Evolutionary conservation across 805 yeast species (phyloP), one percentile per base, ranked within the genome.

Genomic region (Torulaspora gathmanii): DNA sequence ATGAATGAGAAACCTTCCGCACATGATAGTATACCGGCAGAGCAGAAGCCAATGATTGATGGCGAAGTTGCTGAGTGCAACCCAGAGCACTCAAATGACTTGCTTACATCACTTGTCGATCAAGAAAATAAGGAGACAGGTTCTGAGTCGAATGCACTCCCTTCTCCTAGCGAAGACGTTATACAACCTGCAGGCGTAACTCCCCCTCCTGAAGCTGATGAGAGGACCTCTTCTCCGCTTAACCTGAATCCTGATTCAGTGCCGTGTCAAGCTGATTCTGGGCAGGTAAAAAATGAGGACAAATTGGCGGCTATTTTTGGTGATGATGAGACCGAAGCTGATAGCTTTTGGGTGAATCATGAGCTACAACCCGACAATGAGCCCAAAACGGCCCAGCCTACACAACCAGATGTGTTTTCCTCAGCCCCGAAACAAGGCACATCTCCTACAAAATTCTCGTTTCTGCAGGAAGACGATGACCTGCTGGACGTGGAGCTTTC

Each of bases 401-500:
- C 41, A 26, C 30, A 13, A 2, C 29, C 42, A 4, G 31, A 31
- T 2, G 29, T 37, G 11, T 13, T 16, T 11, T 9, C 28, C 5
- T 16, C 28, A 6, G 28, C 19, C 3, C 15, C 19, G 16, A 12
- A 33, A 6, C 38, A 33, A 13, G 33, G 12, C 8, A 12, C 19
- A 11, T 26, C 39, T 16, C 11, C 63, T 15, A 74, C 71, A 29
- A 74, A 72, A 36, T 62, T 71, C 34, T 65, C 68, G 7, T 70
- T 71, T 42, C 57, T 73, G 30, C 74, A 70, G 30, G 67, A 67
- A 5, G 78, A 73, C 45, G 73, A 70, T 44, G 78, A 74, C 25
- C 53, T 72, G 2, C 54, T 74, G 45, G 78, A 71, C 45, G 76
- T 71, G 43, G 74, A 44, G 13, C 27, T 27, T 6, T 41, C 44